Percentiles rank a stretch among this genome's conserved stretches.
Evolutionary conservation across 2,329 filamentous ascomycete genomes (phyloP).

Genomic region (Calonectria hongkongensis): DNA sequence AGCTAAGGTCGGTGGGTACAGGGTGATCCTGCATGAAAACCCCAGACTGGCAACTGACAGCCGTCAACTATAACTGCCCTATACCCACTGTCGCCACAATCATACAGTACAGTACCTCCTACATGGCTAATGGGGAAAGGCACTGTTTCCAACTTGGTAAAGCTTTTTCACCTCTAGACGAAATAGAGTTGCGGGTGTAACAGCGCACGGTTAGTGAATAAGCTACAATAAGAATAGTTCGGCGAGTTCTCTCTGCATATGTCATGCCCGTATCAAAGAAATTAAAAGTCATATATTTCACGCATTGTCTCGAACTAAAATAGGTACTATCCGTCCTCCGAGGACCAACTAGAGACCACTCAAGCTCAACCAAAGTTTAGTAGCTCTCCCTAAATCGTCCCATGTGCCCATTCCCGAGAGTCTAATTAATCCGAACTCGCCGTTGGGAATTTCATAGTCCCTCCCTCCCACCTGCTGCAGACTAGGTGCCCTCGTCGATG

Average conservation of each 20-base stretch:
- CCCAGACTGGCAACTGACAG: conserved; percentile 4
- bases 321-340: background rate
- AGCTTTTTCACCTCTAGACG: background rate
- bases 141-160: background rate
- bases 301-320: background rate
- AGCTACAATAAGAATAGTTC: background rate
- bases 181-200: conserved; percentile 33
- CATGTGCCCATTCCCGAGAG: background rate
- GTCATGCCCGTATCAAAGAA: background rate
- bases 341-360: background rate
- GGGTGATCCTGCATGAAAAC: conserved; percentile 14
- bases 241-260: no score
- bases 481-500: no score
- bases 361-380: conserved; percentile 1
- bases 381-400: background rate
- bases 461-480: no score
- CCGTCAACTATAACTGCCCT: background rate
- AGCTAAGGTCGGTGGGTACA: conserved; percentile 8
- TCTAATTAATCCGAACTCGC: background rate
- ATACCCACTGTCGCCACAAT: conserved; percentile 13
- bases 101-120: background rate
- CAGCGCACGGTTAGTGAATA: background rate
- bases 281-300: background rate
- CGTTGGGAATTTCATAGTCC: background rate
- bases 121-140: no score